Percentiles rank a stretch among this genome's conserved stretches.
Evolutionary conservation across 179 eudicot species (phyloP).

Genomic region (Kewa caespitosa): DNA sequence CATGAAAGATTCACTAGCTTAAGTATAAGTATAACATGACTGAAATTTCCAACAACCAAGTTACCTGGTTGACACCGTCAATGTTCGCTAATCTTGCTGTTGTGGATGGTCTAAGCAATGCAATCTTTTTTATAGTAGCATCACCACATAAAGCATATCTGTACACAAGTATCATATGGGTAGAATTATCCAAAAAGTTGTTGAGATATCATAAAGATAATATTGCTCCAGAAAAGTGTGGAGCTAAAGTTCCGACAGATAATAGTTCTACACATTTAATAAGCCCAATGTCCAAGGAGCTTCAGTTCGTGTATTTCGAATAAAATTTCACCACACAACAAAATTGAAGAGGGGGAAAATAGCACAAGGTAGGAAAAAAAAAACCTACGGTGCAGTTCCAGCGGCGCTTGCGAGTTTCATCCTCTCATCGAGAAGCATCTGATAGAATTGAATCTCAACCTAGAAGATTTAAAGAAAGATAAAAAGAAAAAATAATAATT

Average conservation of each 20-base stretch:
- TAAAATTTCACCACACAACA: neutral
- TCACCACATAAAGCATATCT: conserved; percentile 91
- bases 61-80: conserved; percentile 93
- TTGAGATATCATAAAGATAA: no score
- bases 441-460: conserved; percentile 65
- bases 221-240: no score
- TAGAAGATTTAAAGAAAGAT: conserved; percentile 25
- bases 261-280: neutral
- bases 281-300: neutral
- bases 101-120: conserved; percentile 76
- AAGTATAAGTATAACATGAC: neutral
- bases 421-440: conserved; percentile 65
- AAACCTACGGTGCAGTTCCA: conserved; percentile 90
- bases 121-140: conserved; percentile 67
- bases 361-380: conserved; percentile 21
- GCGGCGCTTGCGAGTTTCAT: conserved; percentile 66
- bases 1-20: neutral
- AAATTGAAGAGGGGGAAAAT: neutral
- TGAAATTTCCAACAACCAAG: neutral
- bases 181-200: neutral
- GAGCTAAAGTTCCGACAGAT: conserved; percentile 6
- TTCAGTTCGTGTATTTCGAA: neutral
- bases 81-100: conserved; percentile 86
- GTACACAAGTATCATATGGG: conserved; percentile 23
- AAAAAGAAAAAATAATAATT: conserved; percentile 1